Evolutionary conservation across 306 rosid genomes (phyloP), one percentile per base, ranked within the genome.

Genomic region (Cucurbita ficifolia): DNA sequence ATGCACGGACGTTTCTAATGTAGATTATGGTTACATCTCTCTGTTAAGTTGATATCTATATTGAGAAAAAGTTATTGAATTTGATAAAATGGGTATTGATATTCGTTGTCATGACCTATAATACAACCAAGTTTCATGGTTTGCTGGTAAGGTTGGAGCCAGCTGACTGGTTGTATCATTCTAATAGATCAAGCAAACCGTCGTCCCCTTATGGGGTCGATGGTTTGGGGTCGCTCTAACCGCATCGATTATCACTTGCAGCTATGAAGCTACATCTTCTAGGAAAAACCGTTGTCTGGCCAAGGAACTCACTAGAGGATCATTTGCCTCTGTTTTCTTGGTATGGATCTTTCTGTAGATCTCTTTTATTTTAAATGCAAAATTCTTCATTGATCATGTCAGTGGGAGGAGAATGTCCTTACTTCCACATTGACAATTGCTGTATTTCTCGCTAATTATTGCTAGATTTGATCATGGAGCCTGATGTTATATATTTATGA

Each of bases 231-330:
- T 65, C 16, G 8, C 14, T 68, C 74, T 69, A 69, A 69, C 57
- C 3, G 17, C 24, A 29, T 14, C 17, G 57, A 29, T 8, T 49
- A 14, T 69, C 24, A 18, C 58, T 74, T 74, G 45, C 56, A 74
- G 77, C 70, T 74, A 74, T 74, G 99, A 89, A 82, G 91, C 96
- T 43, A 95, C 99, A 33, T 78, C 95, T 40, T 86, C 99, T 18
- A 80, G 96, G 85, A 83, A 78, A 87, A 95, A 76, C 84, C 97
- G 96, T 56, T 79, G 89, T 79, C 91, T 91, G 78, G 79, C 67
- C 18, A 94, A 91, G 87, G 99, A 91, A 82, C 88, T 95, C 68
- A 67, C 71, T 38, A 87, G 96, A 8, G 99, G 91, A 78, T 85
- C 92, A 29, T 84, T 89, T 70, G 99, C 99, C 48, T 91, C 97